These are phyloP conservation scores for Pseudogymnoascus sp. DNA, from an alignment of 2,329 filamentous ascomycete genomes.

Conservation along the genomic window DNA sequence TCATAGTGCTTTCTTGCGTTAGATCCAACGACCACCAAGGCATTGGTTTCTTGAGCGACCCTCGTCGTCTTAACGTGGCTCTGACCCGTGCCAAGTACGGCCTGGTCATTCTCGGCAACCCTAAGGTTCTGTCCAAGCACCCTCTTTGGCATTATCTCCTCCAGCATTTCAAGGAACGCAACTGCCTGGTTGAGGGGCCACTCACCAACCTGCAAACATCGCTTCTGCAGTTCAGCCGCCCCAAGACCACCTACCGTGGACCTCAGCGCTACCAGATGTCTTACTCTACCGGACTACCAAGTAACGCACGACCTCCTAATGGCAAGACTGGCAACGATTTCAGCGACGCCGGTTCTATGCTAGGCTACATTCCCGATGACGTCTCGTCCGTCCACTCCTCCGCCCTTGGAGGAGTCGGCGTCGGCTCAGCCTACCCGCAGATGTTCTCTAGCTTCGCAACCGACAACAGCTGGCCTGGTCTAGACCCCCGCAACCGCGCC, in stretches of 20 bases:
- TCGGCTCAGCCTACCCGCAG: conserved; percentile 73
- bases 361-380: conserved; percentile 95
- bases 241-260: conserved; percentile 83
- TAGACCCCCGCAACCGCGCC: conserved; percentile 57
- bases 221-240: conserved; percentile 86
- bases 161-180: conserved; percentile 92
- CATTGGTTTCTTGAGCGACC: conserved; percentile 97
- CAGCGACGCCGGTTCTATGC: conserved; percentile 71
- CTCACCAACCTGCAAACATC: conserved; percentile 94
- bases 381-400: conserved; percentile 94
- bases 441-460: conserved; percentile 91
- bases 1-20: conserved; percentile 95
- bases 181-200: conserved; percentile 91
- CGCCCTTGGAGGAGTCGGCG: conserved; percentile 74
- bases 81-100: conserved; percentile 96
- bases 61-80: conserved; percentile 92
- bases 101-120: conserved; percentile 91
- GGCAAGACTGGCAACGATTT: conserved; percentile 27
- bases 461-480: conserved; percentile 73
- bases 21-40: conserved; percentile 98
- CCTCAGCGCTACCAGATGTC: conserved; percentile 82
- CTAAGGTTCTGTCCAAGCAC: conserved; percentile 95
- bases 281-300: conserved; percentile 40
- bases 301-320: conserved; percentile 28
- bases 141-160: conserved; percentile 95